Evolutionary conservation across 225 moss, liverwort and hornwort species (phyloP), one percentile per base, ranked within the genome.

Genomic region (Lunularia cruciata): DNA sequence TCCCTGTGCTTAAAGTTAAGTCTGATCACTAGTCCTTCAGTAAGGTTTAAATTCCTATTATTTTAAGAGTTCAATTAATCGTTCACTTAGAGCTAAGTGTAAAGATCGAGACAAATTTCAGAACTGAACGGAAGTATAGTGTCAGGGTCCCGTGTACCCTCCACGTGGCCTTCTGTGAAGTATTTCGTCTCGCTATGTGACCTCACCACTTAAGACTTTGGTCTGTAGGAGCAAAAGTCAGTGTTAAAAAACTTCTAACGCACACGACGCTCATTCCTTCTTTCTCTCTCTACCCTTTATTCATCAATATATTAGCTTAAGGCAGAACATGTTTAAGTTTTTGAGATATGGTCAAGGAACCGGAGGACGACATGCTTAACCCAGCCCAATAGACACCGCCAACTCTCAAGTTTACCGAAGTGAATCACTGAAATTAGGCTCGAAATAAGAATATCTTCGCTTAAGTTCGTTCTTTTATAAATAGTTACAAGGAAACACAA

Each of bases 281-380:
- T 43, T 43, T 53, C 25, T 53, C 52, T 53, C 52, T 53, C 52
- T 26, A 26, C 27, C 54, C 30, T 54, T 54, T 22, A n/a, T n/a
- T n/a, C n/a, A n/a, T n/a, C n/a, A n/a, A n/a, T n/a, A n/a, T n/a
- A n/a, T n/a, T n/a, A n/a, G n/a, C n/a, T n/a, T n/a, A n/a, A n/a
- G n/a, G n/a, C n/a, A n/a, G n/a, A n/a, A n/a, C n/a, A n/a, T n/a
- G n/a, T n/a, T n/a, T n/a, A n/a, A n/a, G n/a, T n/a, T n/a, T n/a
- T n/a, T n/a, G n/a, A n/a, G n/a, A n/a, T n/a, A n/a, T n/a, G n/a
- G n/a, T n/a, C n/a, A n/a, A n/a, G n/a, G n/a, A n/a, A n/a, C n/a
- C n/a, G n/a, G n/a, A n/a, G n/a, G n/a, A n/a, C n/a, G n/a, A n/a
- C n/a, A n/a, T n/a, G n/a, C n/a, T n/a, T n/a, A n/a, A n/a, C n/a